Percentiles rank a stretch among this genome's conserved stretches.
These are phyloP conservation scores for Trichoderma erinaceum DNA, from an alignment of 495 filamentous ascomycete genomes.

Conservation along the genomic window DNA sequence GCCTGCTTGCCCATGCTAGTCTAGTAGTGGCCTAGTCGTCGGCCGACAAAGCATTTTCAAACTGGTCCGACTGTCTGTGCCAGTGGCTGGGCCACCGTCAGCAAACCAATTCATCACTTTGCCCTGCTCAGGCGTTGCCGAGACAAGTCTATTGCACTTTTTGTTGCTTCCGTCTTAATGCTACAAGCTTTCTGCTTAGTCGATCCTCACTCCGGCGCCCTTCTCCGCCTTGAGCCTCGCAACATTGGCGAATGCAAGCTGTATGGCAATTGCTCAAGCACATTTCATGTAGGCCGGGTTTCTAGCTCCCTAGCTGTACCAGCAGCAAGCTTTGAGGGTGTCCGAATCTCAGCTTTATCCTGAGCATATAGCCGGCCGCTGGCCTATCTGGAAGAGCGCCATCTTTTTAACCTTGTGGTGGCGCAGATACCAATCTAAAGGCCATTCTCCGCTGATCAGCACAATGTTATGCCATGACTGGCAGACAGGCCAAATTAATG, in stretches of 20 bases:
- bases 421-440: not conserved
- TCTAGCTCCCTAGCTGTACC: not conserved
- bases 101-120: not conserved
- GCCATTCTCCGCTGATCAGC: slow-evolving; percentile 4
- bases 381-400: not conserved
- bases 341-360: not conserved
- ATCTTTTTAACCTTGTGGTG: slow-evolving; percentile 1
- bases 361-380: not conserved
- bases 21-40: slow-evolving; percentile 6
- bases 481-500: not conserved
- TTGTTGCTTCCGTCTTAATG: not conserved
- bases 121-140: not conserved
- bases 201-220: not conserved
- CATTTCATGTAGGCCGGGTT: not conserved
- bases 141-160: not conserved
- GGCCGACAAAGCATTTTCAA: not conserved
- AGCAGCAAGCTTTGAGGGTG: not conserved
- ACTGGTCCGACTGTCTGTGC: not conserved
- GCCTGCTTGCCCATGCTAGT: not conserved
- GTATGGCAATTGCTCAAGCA: not conserved
- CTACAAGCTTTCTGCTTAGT: not conserved
- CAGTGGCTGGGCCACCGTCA: slow-evolving; percentile 13
- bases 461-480: not conserved
- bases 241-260: not conserved
- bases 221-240: not conserved